A percentile compares a stretch with the other conserved stretches of the same genome.
Conservation (phyloP, 2,329 filamentous ascomycete species). For the Alternaria sp. region DNA sequence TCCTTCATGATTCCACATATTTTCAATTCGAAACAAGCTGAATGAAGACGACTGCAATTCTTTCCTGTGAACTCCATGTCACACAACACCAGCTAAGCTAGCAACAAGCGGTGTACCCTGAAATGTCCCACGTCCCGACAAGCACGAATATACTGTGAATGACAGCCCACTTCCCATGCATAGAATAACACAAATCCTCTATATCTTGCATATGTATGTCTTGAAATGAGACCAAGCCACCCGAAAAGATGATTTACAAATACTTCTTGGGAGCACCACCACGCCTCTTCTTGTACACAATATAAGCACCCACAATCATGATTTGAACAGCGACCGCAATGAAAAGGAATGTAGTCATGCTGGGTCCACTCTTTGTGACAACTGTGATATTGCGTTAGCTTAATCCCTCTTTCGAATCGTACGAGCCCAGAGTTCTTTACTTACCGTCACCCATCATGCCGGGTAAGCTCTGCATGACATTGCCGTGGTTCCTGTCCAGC, state of each 20-base stretch:
- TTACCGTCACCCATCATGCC: conserved; percentile 60
- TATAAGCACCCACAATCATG: conserved; percentile 72
- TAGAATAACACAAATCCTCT: background rate
- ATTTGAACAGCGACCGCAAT: conserved; percentile 79
- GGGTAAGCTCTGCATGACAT: conserved; percentile 62
- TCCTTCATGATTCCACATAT: background rate
- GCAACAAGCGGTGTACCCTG: background rate
- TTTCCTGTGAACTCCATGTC: background rate
- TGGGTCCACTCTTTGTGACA: conserved; percentile 63
- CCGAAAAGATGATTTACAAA: conserved; percentile 59
- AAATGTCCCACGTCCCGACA: too few relatives aligned
- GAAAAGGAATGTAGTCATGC: conserved; percentile 71
- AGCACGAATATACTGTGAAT: background rate
- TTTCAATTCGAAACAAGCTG: background rate
- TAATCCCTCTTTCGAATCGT: background rate
- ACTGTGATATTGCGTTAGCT: conserved; percentile 49
- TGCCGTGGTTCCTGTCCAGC: conserved; percentile 63
- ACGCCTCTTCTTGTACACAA: conserved; percentile 82
- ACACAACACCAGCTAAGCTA: background rate
- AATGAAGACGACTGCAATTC: background rate
- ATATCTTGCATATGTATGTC: background rate
- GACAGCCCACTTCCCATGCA: background rate
- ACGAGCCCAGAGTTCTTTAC: conserved; percentile 24
- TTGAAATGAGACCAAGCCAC: background rate
- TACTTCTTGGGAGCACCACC: conserved; percentile 89